These are phyloP conservation scores for Vickermania spadyakhi DNA, from an alignment of 208 protist species.

Conservation along the genomic window DNA sequence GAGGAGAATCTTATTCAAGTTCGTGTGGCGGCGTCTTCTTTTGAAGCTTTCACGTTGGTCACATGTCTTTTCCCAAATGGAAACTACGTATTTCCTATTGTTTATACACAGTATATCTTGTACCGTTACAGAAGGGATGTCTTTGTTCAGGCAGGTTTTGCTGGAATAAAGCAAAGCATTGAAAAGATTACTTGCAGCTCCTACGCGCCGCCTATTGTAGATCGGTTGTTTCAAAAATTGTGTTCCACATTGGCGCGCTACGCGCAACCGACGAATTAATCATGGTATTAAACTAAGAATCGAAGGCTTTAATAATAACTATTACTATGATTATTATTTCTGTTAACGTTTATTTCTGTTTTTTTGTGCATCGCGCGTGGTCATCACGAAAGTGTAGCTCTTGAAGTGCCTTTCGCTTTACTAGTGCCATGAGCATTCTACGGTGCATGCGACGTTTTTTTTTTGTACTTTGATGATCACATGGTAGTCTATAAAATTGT, in stretches of 20 bases:
- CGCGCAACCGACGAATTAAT: too few relatives aligned
- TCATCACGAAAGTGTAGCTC: too few relatives aligned
- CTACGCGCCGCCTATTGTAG: conserved; percentile 32
- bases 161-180: conserved; percentile 47
- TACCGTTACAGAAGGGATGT: conserved; percentile 57
- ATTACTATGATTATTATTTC: too few relatives aligned
- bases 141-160: conserved; percentile 59
- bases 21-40: conserved; percentile 29
- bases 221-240: conserved; percentile 51
- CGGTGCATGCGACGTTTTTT: too few relatives aligned
- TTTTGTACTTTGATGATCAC: too few relatives aligned
- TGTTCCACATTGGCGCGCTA: conserved; percentile 29
- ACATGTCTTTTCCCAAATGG: conserved; percentile 51
- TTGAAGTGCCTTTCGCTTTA: too few relatives aligned
- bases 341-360: too few relatives aligned
- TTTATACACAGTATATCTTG: conserved; percentile 75
- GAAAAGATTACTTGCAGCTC: conserved; percentile 20
- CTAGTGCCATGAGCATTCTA: too few relatives aligned
- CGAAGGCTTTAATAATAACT: too few relatives aligned
- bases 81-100: conserved; percentile 53
- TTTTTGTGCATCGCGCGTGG: too few relatives aligned
- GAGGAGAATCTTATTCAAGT: conserved; percentile 16
- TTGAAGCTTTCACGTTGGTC: conserved; percentile 63
- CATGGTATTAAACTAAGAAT: too few relatives aligned
- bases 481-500: too few relatives aligned